These are phyloP conservation scores for Evernia prunastri DNA, from an alignment of 495 filamentous ascomycete species.

Conservation along the genomic window DNA sequence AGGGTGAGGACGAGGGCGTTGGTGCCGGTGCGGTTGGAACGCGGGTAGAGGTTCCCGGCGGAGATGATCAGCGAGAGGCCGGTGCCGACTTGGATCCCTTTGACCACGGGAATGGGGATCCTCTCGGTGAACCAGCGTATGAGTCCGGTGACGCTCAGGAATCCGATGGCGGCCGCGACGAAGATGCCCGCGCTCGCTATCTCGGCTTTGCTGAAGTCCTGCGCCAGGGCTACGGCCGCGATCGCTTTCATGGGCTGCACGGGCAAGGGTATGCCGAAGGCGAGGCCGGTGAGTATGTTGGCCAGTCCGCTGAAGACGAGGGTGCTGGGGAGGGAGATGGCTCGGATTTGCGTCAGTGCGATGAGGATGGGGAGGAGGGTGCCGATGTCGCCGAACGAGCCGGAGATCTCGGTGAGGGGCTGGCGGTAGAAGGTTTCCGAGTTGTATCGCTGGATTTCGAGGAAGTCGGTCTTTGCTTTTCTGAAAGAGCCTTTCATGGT, in stretches of 20 bases:
- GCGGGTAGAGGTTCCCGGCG: constrained; percentile 33
- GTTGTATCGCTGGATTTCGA: constrained; percentile 35
- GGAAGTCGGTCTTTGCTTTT: constrained; percentile 15
- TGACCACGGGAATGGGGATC: constrained; percentile 79
- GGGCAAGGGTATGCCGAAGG: constrained; percentile 80
- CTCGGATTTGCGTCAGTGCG: constrained; percentile 64
- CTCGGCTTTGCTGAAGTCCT: constrained; percentile 50
- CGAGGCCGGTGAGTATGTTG: constrained; percentile 73
- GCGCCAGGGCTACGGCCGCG: constrained; percentile 74
- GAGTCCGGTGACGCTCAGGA: constrained; percentile 71
- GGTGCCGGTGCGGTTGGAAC: not conserved
- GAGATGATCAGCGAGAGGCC: constrained; percentile 73
- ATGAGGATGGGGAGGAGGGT: constrained; percentile 86
- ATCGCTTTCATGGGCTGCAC: constrained; percentile 93
- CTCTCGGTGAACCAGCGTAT: constrained; percentile 60
- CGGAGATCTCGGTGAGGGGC: constrained; percentile 78
- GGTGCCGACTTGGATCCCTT: constrained; percentile 90
- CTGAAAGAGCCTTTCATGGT: not conserved
- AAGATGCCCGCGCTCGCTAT: constrained; percentile 76
- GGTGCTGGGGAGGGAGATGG: constrained; percentile 74
- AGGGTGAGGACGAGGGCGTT: constrained; percentile 13
- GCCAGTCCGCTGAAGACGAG: constrained; percentile 81
- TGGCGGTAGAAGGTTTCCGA: constrained; percentile 42
- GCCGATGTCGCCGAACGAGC: constrained; percentile 83
- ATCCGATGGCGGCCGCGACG: constrained; percentile 60